Conservation (phyloP, 257 asterid genomes). For the Ballota nigra region DNA sequence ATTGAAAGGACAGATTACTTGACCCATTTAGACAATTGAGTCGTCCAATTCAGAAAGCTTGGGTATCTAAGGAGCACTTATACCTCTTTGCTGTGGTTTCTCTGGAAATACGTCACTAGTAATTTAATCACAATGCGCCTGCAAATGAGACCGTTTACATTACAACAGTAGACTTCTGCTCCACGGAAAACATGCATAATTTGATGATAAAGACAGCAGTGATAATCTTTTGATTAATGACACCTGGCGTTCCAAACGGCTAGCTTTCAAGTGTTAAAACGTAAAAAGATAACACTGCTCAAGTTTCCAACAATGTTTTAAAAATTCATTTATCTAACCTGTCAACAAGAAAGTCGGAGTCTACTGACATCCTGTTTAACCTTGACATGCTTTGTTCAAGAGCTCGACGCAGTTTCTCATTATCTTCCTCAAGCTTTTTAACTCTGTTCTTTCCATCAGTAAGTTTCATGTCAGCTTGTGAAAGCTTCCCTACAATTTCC, state of each 20-base stretch:
- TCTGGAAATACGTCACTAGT: slow-evolving; percentile 93
- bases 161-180: not conserved
- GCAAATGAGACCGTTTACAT: slow-evolving; percentile 29
- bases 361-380: slow-evolving; percentile 97
- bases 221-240: not conserved
- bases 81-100: slow-evolving; percentile 99
- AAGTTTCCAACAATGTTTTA: not conserved
- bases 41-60: not conserved
- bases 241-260: not conserved
- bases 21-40: not conserved
- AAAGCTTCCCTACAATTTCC: slow-evolving; percentile 55
- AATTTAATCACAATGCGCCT: slow-evolving; percentile 98
- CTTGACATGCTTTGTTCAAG: slow-evolving; percentile 97
- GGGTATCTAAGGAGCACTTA: slow-evolving; percentile 8
- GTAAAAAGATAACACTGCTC: not conserved
- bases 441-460: slow-evolving; percentile 73
- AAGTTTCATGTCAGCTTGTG: slow-evolving; percentile 58
- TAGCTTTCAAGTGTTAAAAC: slow-evolving; percentile 5
- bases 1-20: not conserved
- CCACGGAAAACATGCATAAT: not conserved
- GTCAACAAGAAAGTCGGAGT: slow-evolving; percentile 95
- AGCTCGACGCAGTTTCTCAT: slow-evolving; percentile 89
- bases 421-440: slow-evolving; percentile 88
- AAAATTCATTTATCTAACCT: slow-evolving; percentile 49
- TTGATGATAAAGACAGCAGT: not conserved